These are phyloP conservation scores for Nicotiana benthamiana DNA, from an alignment of 257 asterid genomes.

Conservation along the genomic window DNA sequence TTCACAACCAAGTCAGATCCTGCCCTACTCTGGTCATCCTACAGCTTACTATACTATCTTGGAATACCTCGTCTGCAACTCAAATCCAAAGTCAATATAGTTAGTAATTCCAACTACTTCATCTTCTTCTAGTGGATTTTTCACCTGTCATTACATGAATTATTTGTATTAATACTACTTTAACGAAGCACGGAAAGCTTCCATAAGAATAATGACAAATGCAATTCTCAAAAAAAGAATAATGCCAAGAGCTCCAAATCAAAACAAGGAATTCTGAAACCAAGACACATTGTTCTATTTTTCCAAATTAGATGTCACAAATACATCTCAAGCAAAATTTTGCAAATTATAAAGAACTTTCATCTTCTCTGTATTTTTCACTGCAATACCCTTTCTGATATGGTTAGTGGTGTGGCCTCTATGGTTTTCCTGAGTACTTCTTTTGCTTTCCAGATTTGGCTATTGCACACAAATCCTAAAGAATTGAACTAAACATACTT, in stretches of 20 bases:
- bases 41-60: neutral
- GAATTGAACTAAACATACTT: neutral
- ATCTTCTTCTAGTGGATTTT: constrained; percentile 77
- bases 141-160: constrained; percentile 29
- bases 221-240: no score
- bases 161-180: neutral
- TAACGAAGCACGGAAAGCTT: neutral
- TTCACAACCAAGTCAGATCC: constrained; percentile 8
- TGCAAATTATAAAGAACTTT: neutral
- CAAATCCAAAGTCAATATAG: constrained; percentile 87
- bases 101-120: constrained; percentile 90
- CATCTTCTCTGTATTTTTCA: neutral
- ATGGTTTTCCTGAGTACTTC: neutral
- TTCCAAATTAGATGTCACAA: neutral
- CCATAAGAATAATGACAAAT: neutral
- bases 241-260: neutral
- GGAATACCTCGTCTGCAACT: constrained; percentile 71
- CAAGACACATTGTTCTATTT: neutral
- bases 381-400: neutral
- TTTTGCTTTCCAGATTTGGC: neutral
- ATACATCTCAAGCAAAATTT: neutral
- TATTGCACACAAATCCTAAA: neutral
- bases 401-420: neutral
- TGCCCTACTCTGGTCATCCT: neutral
- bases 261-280: neutral